Conservation (phyloP, 2,329 filamentous ascomycete species). For the Neopestalotiopsis sp. region DNA sequence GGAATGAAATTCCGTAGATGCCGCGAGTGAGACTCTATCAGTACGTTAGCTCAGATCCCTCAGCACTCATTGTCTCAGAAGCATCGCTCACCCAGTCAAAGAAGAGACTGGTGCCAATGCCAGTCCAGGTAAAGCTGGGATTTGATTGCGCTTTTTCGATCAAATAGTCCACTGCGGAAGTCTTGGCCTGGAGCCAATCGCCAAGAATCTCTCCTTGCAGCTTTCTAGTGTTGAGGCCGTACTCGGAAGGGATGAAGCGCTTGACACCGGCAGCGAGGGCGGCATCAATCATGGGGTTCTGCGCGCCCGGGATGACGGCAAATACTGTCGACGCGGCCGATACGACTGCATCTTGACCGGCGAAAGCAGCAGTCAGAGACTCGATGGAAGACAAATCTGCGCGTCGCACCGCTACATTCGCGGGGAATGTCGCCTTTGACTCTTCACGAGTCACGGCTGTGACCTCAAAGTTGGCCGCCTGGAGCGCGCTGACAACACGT, state of each 20-base stretch:
- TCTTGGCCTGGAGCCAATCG: not conserved
- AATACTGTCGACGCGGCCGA: slow-evolving; percentile 41
- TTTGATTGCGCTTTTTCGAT: slow-evolving; percentile 44
- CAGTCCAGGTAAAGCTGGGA: slow-evolving; percentile 53
- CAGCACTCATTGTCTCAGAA: not conserved
- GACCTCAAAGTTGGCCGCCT: slow-evolving; percentile 47
- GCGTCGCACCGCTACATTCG: slow-evolving; percentile 45
- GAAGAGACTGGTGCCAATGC: slow-evolving; percentile 52
- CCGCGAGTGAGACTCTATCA: not conserved
- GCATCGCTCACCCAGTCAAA: slow-evolving; percentile 51
- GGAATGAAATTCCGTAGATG: slow-evolving; percentile 43
- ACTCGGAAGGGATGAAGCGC: slow-evolving; percentile 66
- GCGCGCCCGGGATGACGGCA: slow-evolving; percentile 40
- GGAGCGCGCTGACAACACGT: slow-evolving; percentile 39
- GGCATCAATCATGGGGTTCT: slow-evolving; percentile 60
- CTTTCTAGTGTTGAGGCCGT: slow-evolving; percentile 39
- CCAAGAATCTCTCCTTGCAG: slow-evolving; percentile 14
- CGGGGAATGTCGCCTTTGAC: slow-evolving; percentile 39
- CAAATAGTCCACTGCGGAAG: slow-evolving; percentile 46
- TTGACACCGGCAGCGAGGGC: slow-evolving; percentile 63
- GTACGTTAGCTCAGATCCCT: not conserved
- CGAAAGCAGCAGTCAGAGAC: slow-evolving; percentile 54
- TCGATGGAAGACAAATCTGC: slow-evolving; percentile 50
- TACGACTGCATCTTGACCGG: slow-evolving; percentile 62
- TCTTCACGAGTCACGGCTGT: slow-evolving; percentile 56